These are phyloP conservation scores for Coffea humblotiana DNA, from an alignment of 305 asterid genomes.

Conservation along the genomic window DNA sequence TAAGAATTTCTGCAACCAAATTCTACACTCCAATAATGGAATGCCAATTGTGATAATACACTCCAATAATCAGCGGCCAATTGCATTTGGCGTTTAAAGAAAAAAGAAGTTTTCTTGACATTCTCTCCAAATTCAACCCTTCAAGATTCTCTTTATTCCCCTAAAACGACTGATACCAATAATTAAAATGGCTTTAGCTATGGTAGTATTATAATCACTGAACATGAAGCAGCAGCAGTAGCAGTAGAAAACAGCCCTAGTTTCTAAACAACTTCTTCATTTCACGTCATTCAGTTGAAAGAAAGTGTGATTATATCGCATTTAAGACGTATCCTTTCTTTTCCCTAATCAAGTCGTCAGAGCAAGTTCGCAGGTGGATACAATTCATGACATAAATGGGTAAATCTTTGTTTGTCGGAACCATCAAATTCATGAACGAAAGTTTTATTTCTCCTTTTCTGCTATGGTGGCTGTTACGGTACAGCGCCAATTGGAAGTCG, in stretches of 20 bases:
- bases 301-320: neutral
- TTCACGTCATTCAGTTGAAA: neutral
- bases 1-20: no score
- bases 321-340: neutral
- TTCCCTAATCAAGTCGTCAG: neutral
- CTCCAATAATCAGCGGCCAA: neutral
- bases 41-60: no score
- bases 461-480: neutral
- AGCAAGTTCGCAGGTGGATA: neutral
- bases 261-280: no score
- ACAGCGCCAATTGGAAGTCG: neutral
- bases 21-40: no score
- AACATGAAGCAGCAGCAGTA: neutral
- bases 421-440: neutral
- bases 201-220: no score
- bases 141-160: neutral
- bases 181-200: no score
- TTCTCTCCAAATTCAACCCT: neutral
- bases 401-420: conserved; percentile 1
- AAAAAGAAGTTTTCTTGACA: neutral
- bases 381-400: neutral
- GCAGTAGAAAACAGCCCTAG: no score
- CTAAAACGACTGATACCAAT: no score
- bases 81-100: neutral
- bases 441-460: no score